Evolutionary conservation across 768 basidiomycete genomes (phyloP), one percentile per base, ranked within the genome.

Genomic region (Rhodosporidiobolus odoratus): DNA sequence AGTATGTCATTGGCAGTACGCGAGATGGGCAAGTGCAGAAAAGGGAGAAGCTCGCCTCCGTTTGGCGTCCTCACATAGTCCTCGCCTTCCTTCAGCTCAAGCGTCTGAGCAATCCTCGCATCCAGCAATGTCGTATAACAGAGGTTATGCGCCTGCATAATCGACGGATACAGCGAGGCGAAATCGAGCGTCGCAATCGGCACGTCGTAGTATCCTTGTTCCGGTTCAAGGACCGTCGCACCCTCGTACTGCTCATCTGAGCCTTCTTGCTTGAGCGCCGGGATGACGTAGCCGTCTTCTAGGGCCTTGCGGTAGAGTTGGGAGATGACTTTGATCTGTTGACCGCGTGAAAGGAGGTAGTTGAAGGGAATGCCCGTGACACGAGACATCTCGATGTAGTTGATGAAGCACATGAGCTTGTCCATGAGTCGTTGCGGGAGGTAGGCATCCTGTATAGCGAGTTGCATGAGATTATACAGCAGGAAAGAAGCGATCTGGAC

Each of bases 341-440:
- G 96, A 2, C 96, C 96, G 48, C 95, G 86, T 27, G 93, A 84
- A 13, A 99, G 84, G 12, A 99, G 84, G 79, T 86, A 97, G 77
- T 97, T 98, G 85, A 99, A 99, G 0, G 96, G 96, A 17, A 99
- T 93, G n/a, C 96, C 96, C 0, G 96, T 99, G 6, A 99, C 96
- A 79, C 96, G 90, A n/a, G 96, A 85, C 96, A 99, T 98, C 79
- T 99, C 96, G 56, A 87, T 88, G 78, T 96, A 97, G 80, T 99
- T 99, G 80, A 99, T 88, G 77, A 99, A 93, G 72, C 92, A 98
- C 96, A 98, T 97, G 40, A 99, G 84, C 80, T 98, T 99, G 80
- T 98, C 96, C 80, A 99, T 84, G 47, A 98, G 80, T 63, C 96
- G 84, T 80, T 99, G 96, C 0, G 96, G 96, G 34, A 99, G 86